Evolutionary conservation across 768 basidiomycete genomes (phyloP), one percentile per base, ranked within the genome.

Genomic region (Glaciozyma martinii): DNA sequence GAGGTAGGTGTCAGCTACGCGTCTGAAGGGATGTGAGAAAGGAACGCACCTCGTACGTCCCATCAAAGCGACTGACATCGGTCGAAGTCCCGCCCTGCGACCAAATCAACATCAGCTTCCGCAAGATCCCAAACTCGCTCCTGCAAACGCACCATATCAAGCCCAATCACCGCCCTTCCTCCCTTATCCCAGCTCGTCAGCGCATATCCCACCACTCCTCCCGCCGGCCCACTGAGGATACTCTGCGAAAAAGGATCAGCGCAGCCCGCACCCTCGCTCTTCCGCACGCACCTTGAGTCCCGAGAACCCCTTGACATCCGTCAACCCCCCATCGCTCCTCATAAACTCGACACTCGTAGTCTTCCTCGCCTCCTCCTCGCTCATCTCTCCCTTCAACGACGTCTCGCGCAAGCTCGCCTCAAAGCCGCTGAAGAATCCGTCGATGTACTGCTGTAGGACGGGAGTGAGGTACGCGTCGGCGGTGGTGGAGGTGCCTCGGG

Each of bases 391-490:
- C 57, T 59, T 52, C 64, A 60, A 58, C 66, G 32, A 73, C 23
- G 7, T 66, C 65, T 60, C 40, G 12, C 80, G 80, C 66, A 90
- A 79, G 71, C 85, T 84, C 49, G 79, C 80, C 66, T 93, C 90
- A 71, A 97, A 95, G 0, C 91, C 91, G 44, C 79, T 77, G 76
- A 92, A 94, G 80, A 97, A 97, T 0, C 90, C 90, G 66, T 91
- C 87, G 6, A 97, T 81, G 73, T 97, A 97, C 18, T 84, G 81
- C 15, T 80, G 77, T 30, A 95, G 77, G 66, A 95, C 88, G 19
- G 93, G 93, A 0, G 92, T 95, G 46, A 97, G 84, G 76, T 97
- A 97, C 1, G 93, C 93, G 71, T 97, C 93, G 1, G 90, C 93
- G 0, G 91, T 93, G 1, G 89, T 88, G 0, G 90, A 94, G 15